Evolutionary conservation across 78 protist species (phyloP).

Genomic region (Cavenderia fasciculata): DNA sequence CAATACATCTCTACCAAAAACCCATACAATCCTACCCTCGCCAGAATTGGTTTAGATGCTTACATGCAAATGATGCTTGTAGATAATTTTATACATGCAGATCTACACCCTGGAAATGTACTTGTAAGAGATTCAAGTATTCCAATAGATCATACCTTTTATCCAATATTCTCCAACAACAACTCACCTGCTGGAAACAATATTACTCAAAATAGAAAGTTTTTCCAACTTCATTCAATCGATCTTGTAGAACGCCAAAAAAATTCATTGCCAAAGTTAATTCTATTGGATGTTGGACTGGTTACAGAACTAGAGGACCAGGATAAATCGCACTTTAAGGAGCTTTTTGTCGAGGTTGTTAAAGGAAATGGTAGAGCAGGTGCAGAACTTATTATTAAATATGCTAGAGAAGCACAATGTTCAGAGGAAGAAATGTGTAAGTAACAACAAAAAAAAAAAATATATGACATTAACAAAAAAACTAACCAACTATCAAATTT

Average conservation of each 20-base stretch:
- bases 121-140: slow-evolving; percentile 12
- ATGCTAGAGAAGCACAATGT: slow-evolving; percentile 80
- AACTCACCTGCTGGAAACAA: neutral
- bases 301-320: slow-evolving; percentile 41
- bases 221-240: neutral
- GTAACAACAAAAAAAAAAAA: no score
- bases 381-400: slow-evolving; percentile 60
- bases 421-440: slow-evolving; percentile 43
- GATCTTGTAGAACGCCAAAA: neutral
- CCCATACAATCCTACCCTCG: slow-evolving; percentile 34
- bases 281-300: slow-evolving; percentile 76
- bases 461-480: no score
- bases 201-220: neutral
- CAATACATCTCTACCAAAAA: slow-evolving; percentile 33
- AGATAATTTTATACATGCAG: slow-evolving; percentile 81
- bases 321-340: slow-evolving; percentile 63
- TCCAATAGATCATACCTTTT: neutral
- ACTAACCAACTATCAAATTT: neutral
- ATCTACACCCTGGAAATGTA: slow-evolving; percentile 81
- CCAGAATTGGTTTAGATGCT: slow-evolving; percentile 75
- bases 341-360: slow-evolving; percentile 61
- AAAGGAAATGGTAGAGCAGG: slow-evolving; percentile 80
- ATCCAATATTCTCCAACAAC: neutral
- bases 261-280: slow-evolving; percentile 18
- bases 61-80: slow-evolving; percentile 79